Evolutionary conservation across 1,139 yeast species (phyloP).

Genomic region (Torulaspora pretoriensis): DNA sequence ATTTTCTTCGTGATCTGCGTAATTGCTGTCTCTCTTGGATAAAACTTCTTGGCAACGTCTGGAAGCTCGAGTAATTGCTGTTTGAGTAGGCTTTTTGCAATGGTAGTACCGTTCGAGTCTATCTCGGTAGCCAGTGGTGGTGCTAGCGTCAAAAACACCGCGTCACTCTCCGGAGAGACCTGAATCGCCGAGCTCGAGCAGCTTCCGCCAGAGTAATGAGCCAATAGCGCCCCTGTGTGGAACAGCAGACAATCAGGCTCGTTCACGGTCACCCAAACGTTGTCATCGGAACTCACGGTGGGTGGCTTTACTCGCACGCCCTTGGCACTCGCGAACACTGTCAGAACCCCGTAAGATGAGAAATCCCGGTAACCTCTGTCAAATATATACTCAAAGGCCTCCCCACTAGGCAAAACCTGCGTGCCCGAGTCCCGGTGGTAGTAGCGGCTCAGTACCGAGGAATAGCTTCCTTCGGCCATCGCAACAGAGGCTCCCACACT

Average conservation of each 20-base stretch:
- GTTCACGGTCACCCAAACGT: constrained; percentile 26
- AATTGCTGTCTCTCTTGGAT: constrained; percentile 21
- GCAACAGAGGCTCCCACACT: constrained; percentile 13
- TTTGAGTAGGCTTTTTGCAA: constrained; percentile 18
- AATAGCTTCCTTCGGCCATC: constrained; percentile 10
- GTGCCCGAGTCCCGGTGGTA: constrained; percentile 10
- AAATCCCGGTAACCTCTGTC: constrained; percentile 19
- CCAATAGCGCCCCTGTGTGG: constrained; percentile 30
- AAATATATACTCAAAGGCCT: constrained; percentile 23
- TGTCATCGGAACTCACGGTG: constrained; percentile 24
- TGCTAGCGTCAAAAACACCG: constrained; percentile 23
- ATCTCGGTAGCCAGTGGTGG: constrained; percentile 20
- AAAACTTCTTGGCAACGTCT: constrained; percentile 21
- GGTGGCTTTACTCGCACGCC: constrained; percentile 28
- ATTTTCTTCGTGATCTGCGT: constrained; percentile 19
- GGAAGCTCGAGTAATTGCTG: constrained; percentile 30
- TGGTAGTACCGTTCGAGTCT: constrained; percentile 8
- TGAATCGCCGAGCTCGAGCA: constrained; percentile 28
- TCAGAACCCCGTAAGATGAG: constrained; percentile 25
- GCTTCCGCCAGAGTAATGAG: constrained; percentile 22
- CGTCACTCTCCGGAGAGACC: constrained; percentile 20
- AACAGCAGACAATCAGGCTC: constrained; percentile 32
- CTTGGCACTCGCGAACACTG: constrained; percentile 29
- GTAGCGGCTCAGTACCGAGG: constrained; percentile 24
- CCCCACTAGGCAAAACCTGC: constrained; percentile 17